phyloP scores from a whole-genome alignment of 805 yeast species.

The Schwanniomyces yamadae region DNA sequence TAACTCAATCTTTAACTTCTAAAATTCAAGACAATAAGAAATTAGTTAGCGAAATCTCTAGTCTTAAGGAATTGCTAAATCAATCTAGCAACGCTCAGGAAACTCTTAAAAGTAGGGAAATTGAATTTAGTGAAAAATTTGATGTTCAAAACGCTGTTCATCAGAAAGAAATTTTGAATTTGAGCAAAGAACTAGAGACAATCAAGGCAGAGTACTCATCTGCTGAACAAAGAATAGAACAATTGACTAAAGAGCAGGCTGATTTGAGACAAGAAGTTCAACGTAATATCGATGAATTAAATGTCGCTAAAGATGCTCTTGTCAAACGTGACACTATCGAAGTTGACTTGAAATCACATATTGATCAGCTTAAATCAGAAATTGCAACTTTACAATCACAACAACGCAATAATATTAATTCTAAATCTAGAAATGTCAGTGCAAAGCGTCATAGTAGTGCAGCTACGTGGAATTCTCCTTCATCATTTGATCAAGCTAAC shows the following conservation, averaged over 20 bases:
- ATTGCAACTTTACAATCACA: constrained; percentile 45
- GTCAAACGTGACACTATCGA: constrained; percentile 62
- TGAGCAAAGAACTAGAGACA: constrained; percentile 55
- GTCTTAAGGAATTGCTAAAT: constrained; percentile 44
- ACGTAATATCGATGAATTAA: constrained; percentile 59
- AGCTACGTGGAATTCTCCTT: constrained; percentile 31
- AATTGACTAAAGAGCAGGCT: constrained; percentile 59
- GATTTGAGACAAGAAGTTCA: constrained; percentile 63
- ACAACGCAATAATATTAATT: constrained; percentile 29
- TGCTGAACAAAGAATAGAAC: constrained; percentile 59
- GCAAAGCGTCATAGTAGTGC: constrained; percentile 43
- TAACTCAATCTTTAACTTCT: constrained; percentile 78
- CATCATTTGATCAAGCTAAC: constrained; percentile 36
- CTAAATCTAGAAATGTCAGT: constrained; percentile 33
- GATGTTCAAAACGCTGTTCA: constrained; percentile 48
- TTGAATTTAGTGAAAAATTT: constrained; percentile 48
- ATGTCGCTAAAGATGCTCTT: constrained; percentile 56
- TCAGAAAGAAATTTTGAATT: constrained; percentile 42
- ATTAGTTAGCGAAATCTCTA: constrained; percentile 59
- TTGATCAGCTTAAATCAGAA: constrained; percentile 53
- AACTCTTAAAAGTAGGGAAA: constrained; percentile 52
- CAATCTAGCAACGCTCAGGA: constrained; percentile 56
- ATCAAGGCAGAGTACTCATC: constrained; percentile 57
- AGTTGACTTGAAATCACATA: constrained; percentile 62
- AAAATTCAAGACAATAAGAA: constrained; percentile 81